Base-by-base conservation (phyloP, 2,329 filamentous ascomycete genomes). In the Colletotrichum sp. region DNA sequence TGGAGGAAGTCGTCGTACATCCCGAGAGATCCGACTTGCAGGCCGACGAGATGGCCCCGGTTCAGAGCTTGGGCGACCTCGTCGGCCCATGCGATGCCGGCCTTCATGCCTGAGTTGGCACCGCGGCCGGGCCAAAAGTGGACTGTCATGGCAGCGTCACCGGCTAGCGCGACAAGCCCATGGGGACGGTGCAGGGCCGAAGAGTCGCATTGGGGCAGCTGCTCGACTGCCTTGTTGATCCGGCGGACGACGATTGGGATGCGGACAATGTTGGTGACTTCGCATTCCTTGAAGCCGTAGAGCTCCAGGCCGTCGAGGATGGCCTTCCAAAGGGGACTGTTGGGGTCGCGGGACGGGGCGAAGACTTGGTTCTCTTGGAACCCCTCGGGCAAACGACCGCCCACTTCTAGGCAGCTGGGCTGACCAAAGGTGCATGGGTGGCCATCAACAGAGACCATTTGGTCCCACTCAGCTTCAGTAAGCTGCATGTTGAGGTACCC, bases 1-100 rank as follows among this genome's bases (percentile, higher is more conserved):
- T 83, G 77, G 78, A 84, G 82, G 75, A 85, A 85, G 44, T 83
- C 82, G 67, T 82, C 82, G 79, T 83, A 84, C 69, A 82, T 80
- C 15, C 81, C 79, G 78, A 85, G 80, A 6, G 83, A 81, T 30
- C 67, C 76, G 26, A 83, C 76, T 18, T 78, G 76, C 65, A 85
- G 78, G 5, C 83, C 83, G 1, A 83, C 79, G 34, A 85, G 83
- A 12, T 77, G 59, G 2, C 59, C 59, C n/a, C 59, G 59, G 4
- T 32, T 21, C 30, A 62, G 28, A 8, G 59, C 59, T 32, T 34
- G 30, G 18, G 59, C 26, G 0, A 62, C 59, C 30, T 62, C 59
- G 0, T 62, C 59, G 10, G 59, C 59, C 59, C 59, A 62, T 0
- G 59, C 59, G 0, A 62, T 62, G 2, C 59, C 59, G 12, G 59